A percentile compares a stretch with the other conserved stretches of the same genome.
These are phyloP conservation scores for Phycomyces blakesleeanus DNA, from an alignment of 192 early-diverging fungal species.

Conservation along the genomic window DNA sequence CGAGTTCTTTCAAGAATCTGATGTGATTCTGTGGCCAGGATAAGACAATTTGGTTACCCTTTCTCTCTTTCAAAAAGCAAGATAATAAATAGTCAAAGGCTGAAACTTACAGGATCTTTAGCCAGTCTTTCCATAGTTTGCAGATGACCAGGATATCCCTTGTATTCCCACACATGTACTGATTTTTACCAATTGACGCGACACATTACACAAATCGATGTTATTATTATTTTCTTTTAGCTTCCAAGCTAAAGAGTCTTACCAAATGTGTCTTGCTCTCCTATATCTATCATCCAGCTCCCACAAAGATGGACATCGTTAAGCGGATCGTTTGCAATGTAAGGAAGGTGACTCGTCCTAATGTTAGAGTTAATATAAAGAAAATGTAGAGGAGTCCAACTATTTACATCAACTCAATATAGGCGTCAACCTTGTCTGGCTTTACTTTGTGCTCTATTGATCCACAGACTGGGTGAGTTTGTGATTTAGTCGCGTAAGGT, in stretches of 20 bases:
- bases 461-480: too few relatives aligned
- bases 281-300: constrained; percentile 86
- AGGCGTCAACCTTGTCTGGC: constrained; percentile 84
- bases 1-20: constrained; percentile 61
- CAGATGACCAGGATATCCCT: constrained; percentile 80
- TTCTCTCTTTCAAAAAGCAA: background rate
- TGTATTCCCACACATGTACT: constrained; percentile 96
- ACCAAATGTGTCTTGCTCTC: constrained; percentile 81
- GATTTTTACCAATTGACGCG: background rate
- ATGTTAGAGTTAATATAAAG: background rate
- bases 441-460: constrained; percentile 73
- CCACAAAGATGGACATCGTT: constrained; percentile 83
- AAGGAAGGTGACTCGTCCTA: constrained; percentile 71
- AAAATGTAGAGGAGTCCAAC: background rate
- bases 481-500: background rate
- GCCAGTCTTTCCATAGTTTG: constrained; percentile 60
- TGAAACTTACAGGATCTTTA: constrained; percentile 52
- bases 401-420: constrained; percentile 65
- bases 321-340: constrained; percentile 69
- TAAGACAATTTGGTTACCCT: background rate
- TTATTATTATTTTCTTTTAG: too few relatives aligned
- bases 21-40: constrained; percentile 34
- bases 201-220: too few relatives aligned
- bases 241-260: constrained; percentile 21
- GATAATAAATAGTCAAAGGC: too few relatives aligned